A percentile compares a stretch with the other conserved stretches of the same genome.
These are phyloP conservation scores for Gracilariopsis chorda DNA, from an alignment of 23 red algal genomes.

Conservation along the genomic window DNA sequence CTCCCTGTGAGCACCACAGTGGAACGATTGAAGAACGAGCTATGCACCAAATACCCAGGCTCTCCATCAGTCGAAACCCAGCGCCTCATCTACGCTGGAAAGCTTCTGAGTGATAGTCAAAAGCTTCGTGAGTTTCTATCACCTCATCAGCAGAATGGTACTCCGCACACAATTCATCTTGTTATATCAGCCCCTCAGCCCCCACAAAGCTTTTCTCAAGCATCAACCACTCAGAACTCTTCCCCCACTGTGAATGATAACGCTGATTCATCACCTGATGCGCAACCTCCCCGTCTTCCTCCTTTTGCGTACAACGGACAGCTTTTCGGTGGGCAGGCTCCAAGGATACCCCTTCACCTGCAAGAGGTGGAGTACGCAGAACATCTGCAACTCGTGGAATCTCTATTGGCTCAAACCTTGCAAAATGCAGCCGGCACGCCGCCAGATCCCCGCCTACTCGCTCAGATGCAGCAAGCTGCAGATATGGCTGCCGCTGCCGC, in stretches of 20 bases:
- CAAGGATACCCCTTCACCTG: neutral
- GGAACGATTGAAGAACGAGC: slow-evolving; percentile 1
- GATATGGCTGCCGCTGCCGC: neutral
- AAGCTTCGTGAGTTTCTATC: slow-evolving; percentile 14
- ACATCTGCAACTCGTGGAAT: neutral
- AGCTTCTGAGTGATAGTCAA: slow-evolving; percentile 31
- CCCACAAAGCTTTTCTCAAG: neutral
- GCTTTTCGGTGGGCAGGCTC: neutral
- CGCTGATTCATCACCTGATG: neutral
- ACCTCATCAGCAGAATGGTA: neutral
- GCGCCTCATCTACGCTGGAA: slow-evolving; percentile 64
- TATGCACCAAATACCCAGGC: slow-evolving; percentile 24
- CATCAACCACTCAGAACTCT: neutral
- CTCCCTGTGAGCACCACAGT: slow-evolving; percentile 9
- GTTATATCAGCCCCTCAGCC: slow-evolving; percentile 23
- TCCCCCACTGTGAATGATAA: neutral
- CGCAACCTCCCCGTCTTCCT: neutral
- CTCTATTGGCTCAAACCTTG: neutral
- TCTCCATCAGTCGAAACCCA: slow-evolving; percentile 26
- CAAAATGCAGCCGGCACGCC: neutral
- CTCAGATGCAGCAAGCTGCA: neutral
- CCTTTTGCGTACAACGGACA: slow-evolving; percentile 11
- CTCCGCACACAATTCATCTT: slow-evolving; percentile 59
- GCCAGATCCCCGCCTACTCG: neutral
- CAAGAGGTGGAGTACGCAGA: neutral